These are phyloP conservation scores for Venustampulla echinocandica DNA, from an alignment of 495 filamentous ascomycete genomes.

Conservation along the genomic window DNA sequence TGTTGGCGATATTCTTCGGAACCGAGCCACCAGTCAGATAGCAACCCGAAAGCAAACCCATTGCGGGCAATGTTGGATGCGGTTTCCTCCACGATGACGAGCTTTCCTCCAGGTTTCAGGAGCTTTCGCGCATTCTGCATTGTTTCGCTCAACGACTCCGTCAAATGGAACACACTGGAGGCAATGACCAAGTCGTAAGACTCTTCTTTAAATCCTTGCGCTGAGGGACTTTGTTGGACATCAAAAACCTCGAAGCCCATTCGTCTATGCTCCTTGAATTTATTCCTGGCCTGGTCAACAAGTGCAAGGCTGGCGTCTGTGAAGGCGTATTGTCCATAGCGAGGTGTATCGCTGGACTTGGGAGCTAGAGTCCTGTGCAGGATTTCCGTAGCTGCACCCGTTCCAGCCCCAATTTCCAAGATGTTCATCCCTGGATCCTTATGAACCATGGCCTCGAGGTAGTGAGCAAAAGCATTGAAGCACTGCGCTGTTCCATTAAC, in stretches of 20 bases:
- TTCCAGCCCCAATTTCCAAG: constrained; percentile 41
- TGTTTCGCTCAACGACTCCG: constrained; percentile 36
- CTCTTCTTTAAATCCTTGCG: constrained; percentile 38
- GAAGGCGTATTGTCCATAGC: constrained; percentile 27
- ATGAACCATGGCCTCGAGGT: constrained; percentile 26
- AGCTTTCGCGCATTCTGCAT: constrained; percentile 33
- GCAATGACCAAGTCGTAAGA: constrained; percentile 46
- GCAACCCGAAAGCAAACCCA: constrained; percentile 33
- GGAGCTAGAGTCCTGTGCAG: constrained; percentile 22
- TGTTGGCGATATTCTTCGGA: background rate
- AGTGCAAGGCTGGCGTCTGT: constrained; percentile 46
- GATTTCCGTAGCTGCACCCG: constrained; percentile 30
- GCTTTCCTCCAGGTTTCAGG: constrained; percentile 24
- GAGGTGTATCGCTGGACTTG: background rate
- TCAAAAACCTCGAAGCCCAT: constrained; percentile 30
- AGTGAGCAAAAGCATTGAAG: background rate
- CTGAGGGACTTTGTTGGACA: constrained; percentile 35
- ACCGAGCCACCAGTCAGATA: constrained; percentile 45
- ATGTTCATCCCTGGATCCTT: constrained; percentile 34
- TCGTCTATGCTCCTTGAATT: constrained; percentile 27
- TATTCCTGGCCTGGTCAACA: constrained; percentile 38
- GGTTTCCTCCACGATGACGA: constrained; percentile 14
- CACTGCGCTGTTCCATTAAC: too few relatives aligned
- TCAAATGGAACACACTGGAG: constrained; percentile 43
- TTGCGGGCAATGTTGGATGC: constrained; percentile 25